Conservation (phyloP, 2,329 filamentous ascomycete species). For the Aureobasidium sp. region DNA sequence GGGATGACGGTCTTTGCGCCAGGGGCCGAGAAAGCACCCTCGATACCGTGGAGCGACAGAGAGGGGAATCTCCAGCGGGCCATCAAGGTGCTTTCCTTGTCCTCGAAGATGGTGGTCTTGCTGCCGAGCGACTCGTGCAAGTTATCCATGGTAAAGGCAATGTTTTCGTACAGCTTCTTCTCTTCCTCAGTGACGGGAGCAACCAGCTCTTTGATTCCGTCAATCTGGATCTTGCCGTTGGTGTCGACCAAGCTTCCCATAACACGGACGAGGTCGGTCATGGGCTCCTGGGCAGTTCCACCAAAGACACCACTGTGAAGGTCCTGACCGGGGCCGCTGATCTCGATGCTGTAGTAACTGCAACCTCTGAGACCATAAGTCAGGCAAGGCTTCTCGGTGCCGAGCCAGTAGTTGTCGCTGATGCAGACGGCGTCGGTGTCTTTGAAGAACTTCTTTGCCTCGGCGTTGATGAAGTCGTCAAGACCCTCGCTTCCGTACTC, state of each 20-base stretch:
- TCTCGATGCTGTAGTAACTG: constrained; percentile 93
- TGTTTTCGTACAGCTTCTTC: constrained; percentile 76
- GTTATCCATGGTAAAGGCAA: constrained; percentile 94
- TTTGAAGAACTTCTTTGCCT: constrained; percentile 91
- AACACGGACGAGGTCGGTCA: constrained; percentile 87
- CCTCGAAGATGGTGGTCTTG: constrained; percentile 75
- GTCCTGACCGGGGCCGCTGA: constrained; percentile 87
- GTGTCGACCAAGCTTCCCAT: constrained; percentile 81
- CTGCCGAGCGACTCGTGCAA: constrained; percentile 87
- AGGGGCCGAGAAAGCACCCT: constrained; percentile 87
- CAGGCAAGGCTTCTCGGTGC: constrained; percentile 95
- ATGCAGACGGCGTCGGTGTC: constrained; percentile 96
- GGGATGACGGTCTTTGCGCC: constrained; percentile 98
- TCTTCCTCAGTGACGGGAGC: constrained; percentile 82
- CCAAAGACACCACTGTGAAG: constrained; percentile 96
- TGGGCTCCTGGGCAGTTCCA: constrained; percentile 92
- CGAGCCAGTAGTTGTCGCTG: constrained; percentile 99
- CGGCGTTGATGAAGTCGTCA: constrained; percentile 85
- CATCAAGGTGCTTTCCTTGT: constrained; percentile 92
- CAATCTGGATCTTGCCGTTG: constrained; percentile 85
- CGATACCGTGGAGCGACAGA: constrained; percentile 86
- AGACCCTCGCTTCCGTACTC: constrained; percentile 96
- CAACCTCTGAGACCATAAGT: constrained; percentile 95
- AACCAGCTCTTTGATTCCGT: constrained; percentile 90
- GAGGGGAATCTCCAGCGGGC: constrained; percentile 93